Evolutionary conservation across 208 protist genomes (phyloP).

Genomic region (Phytomonas sp.): DNA sequence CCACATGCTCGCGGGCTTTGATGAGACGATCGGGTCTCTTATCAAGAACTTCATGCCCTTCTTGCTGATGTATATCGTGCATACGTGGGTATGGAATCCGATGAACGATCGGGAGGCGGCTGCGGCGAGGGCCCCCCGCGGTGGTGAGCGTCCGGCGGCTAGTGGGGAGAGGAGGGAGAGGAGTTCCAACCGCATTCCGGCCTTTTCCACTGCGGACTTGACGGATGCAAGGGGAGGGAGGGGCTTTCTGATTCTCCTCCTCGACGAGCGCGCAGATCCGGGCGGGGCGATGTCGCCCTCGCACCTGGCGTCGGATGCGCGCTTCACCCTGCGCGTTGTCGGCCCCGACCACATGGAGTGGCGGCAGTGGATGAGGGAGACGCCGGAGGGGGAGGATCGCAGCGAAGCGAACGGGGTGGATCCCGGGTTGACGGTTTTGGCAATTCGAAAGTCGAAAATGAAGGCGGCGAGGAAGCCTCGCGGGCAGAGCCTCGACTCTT

Average conservation of each 20-base stretch:
- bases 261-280: constrained; percentile 16
- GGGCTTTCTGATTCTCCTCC: constrained; percentile 65
- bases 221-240: constrained; percentile 36
- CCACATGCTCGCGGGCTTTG: constrained; percentile 29
- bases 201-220: constrained; percentile 45
- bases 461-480: constrained; percentile 34
- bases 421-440: constrained; percentile 23
- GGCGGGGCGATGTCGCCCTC: constrained; percentile 29
- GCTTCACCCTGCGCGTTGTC: constrained; percentile 64
- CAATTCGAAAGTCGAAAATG: constrained; percentile 52
- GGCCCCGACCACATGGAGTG: constrained; percentile 31
- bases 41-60: constrained; percentile 48
- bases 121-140: constrained; percentile 13
- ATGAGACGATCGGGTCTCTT: constrained; percentile 31
- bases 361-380: constrained; percentile 31
- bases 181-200: constrained; percentile 9
- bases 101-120: constrained; percentile 18
- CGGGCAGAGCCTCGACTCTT: constrained; percentile 29
- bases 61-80: constrained; percentile 69
- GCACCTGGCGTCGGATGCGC: constrained; percentile 32
- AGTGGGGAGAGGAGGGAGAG: constrained; percentile 1
- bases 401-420: constrained; percentile 16
- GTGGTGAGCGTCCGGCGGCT: constrained; percentile 7
- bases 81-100: constrained; percentile 34
- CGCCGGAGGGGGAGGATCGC: neutral